Conservation (phyloP, 441 rosid genomes). For the Kokia cookei region DNA sequence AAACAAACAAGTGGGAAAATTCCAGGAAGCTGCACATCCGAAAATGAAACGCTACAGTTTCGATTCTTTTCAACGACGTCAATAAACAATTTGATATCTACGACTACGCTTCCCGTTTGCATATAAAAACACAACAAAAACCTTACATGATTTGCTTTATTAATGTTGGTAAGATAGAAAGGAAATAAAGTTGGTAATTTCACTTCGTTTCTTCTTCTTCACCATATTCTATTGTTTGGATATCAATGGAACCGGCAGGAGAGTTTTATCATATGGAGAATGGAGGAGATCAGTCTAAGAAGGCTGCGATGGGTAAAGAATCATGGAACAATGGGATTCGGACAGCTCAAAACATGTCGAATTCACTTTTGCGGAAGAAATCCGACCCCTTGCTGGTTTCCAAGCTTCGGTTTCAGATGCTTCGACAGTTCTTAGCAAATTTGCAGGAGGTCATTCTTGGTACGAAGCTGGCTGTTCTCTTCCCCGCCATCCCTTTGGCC, state of each 20-base stretch:
- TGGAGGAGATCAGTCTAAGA: conserved; percentile 17
- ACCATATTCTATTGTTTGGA: background rate
- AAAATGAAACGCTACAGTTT: background rate
- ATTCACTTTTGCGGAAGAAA: conserved; percentile 39
- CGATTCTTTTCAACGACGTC: background rate
- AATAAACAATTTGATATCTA: background rate
- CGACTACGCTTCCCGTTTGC: background rate
- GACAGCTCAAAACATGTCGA: conserved; percentile 30
- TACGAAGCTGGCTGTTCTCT: conserved; percentile 54
- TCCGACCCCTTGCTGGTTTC: conserved; percentile 44
- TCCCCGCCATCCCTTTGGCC: conserved; percentile 56
- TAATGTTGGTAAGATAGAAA: background rate
- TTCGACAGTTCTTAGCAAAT: conserved; percentile 36
- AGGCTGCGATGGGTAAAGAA: conserved; percentile 9
- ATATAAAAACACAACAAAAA: background rate
- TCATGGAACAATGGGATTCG: conserved; percentile 15
- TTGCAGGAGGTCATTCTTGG: conserved; percentile 56
- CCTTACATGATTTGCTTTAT: background rate
- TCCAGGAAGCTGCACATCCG: conserved; percentile 36
- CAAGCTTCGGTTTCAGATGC: conserved; percentile 25
- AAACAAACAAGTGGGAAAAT: conserved; percentile 32
- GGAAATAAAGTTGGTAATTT: background rate
- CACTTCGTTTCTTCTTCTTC: background rate
- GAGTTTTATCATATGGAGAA: conserved; percentile 28
- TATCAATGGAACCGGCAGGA: conserved; percentile 17